Evolutionary conservation across 495 filamentous ascomycete genomes (phyloP), one percentile per base, ranked within the genome.

Genomic region (Aspergillus biplanus): DNA sequence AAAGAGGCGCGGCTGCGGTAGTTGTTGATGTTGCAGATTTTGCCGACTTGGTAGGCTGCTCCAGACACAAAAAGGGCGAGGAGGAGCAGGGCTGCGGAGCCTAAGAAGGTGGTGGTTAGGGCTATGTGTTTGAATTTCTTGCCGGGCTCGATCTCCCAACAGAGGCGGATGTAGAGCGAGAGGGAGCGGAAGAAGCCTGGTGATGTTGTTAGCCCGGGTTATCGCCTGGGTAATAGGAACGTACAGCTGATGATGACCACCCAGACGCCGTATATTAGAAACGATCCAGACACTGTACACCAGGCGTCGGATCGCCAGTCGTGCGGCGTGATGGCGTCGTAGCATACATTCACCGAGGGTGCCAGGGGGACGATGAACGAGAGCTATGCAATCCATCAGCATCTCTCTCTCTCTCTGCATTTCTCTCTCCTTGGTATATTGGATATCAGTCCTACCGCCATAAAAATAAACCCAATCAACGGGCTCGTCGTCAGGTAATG

Each of bases 111-210:
- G 46, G 15, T n/a, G 13, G 4, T 3, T 12, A 49, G 46, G 46
- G 18, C 46, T 8, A 49, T n/a, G 18, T 49, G 18, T 16, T n/a
- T 49, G 46, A 49, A 49, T 49, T 49, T 49, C 3, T 15, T 49
- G 13, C 16, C 16, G 0, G 18, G 46, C 1, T 49, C 46, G 18
- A 18, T 21, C 18, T 49, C 46, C 46, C 46, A 49, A 1, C 46
- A 49, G 46, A 49, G 46, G 46, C 18, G 46, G 15, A 49, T 8
- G 46, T 49, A 49, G 4, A 49, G 46, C 3, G 46, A 21, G 15
- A 49, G 18, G 46, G 46, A 49, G 46, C 46, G 46, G 18, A 49
- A 49, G 46, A 49, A 18, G 46, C 46, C 46, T 49, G 18, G 4
- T 16, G 0, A 8, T 49, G 46, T 49, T 49, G 1, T 27, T 27